phyloP scores from a whole-genome alignment of 176 grass and related monocot genomes.

The Phyllostachys edulis region DNA sequence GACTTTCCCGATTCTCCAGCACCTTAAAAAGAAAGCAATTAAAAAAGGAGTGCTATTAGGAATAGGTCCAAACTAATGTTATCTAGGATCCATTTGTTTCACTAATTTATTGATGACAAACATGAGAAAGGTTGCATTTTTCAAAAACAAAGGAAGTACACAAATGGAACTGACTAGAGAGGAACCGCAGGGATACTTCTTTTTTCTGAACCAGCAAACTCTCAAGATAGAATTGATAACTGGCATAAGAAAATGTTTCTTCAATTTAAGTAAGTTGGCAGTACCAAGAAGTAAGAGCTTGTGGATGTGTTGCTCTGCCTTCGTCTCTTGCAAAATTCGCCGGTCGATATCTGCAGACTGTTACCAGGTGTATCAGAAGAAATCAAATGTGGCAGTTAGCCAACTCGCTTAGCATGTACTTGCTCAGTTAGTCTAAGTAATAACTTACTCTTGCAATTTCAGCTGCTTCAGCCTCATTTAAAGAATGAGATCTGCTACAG shows the following conservation, averaged over 20 bases:
- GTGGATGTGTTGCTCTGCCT: conserved; percentile 91
- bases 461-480: conserved; percentile 63
- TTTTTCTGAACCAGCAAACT: neutral
- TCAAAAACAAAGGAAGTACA: neutral
- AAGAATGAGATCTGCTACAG: conserved; percentile 80
- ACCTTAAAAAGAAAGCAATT: conserved; percentile 49
- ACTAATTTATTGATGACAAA: conserved; percentile 4
- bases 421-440: neutral
- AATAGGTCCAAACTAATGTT: neutral
- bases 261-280: neutral
- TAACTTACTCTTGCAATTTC: conserved; percentile 66
- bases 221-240: neutral
- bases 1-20: conserved; percentile 97
- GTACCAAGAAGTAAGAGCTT: conserved; percentile 95
- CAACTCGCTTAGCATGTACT: neutral
- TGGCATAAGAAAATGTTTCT: neutral
- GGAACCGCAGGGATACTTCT: neutral
- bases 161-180: neutral
- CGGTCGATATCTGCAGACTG: conserved; percentile 84
- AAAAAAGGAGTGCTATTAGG: neutral
- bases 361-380: neutral
- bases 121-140: conserved; percentile 1
- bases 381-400: conserved; percentile 17
- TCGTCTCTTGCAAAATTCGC: conserved; percentile 84
- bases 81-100: neutral